phyloP scores from a whole-genome alignment of 1,139 yeast genomes.

The Sugiyamaella xylanicola region DNA sequence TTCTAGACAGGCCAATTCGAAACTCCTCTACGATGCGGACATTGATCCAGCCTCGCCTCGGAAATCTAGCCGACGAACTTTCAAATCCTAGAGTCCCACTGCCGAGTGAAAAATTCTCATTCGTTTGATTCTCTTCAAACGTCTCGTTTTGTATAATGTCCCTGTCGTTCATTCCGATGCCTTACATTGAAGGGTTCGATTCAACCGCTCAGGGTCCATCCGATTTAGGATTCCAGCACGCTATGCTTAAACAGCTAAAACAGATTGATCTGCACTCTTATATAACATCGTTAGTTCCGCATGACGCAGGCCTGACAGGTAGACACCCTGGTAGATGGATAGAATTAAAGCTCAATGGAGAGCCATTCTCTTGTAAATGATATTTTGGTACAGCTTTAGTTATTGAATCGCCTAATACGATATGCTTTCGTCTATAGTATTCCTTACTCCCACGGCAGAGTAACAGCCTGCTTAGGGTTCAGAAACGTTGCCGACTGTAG shows the following conservation, averaged over 20 bases:
- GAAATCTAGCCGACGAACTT: no score
- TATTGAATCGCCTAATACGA: not conserved
- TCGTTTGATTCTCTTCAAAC: not conserved
- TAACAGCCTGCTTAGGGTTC: no score
- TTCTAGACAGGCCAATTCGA: no score
- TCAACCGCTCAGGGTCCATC: not conserved
- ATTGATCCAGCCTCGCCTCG: no score
- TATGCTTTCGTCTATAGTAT: no score
- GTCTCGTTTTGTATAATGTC: not conserved
- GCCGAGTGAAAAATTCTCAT: not conserved
- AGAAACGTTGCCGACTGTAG: no score
- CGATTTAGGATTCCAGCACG: not conserved
- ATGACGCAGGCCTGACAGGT: conserved; percentile 1
- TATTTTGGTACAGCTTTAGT: no score
- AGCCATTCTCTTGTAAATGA: no score
- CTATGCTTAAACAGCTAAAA: not conserved
- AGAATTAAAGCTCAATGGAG: no score
- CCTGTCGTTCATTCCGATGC: not conserved
- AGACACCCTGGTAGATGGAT: no score
- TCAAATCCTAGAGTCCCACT: not conserved
- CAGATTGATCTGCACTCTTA: conserved; percentile 13
- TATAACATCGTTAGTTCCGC: conserved; percentile 1
- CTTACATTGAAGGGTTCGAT: not conserved
- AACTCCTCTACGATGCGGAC: no score
- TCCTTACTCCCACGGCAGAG: not conserved